A percentile compares a stretch with the other conserved stretches of the same genome.
These are phyloP conservation scores for Talaromyces sp. DNA, from an alignment of 2,329 filamentous ascomycete species.

Conservation along the genomic window DNA sequence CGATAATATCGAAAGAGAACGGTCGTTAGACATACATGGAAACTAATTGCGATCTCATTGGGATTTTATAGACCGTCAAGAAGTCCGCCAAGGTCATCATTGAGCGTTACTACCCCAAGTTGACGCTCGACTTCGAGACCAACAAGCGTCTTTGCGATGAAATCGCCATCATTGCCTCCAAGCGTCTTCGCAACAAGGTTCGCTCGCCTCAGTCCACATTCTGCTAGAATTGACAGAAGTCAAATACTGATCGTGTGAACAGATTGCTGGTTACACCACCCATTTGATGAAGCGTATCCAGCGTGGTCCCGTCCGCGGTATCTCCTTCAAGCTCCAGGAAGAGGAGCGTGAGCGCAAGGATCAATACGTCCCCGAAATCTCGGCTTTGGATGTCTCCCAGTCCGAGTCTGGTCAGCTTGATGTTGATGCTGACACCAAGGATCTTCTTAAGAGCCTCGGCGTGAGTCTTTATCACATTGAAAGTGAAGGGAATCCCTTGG, in stretches of 20 bases:
- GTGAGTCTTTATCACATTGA: conserved; percentile 58
- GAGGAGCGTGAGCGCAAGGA: conserved; percentile 99
- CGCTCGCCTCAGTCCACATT: background rate
- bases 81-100: conserved; percentile 99
- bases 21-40: background rate
- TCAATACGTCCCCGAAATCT: conserved; percentile 99
- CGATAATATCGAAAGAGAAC: conserved; percentile 12
- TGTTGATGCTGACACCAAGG: conserved; percentile 96
- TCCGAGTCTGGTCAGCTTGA: conserved; percentile 90
- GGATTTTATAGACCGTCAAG: conserved; percentile 60
- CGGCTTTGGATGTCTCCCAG: conserved; percentile 96
- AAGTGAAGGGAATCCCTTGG: background rate
- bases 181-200: conserved; percentile 99
- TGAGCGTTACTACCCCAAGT: conserved; percentile 94
- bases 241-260: conserved; percentile 4
- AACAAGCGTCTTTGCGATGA: conserved; percentile 99
- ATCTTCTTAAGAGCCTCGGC: conserved; percentile 96
- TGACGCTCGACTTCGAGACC: conserved; percentile 99
- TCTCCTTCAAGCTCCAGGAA: conserved; percentile 99
- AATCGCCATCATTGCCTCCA: conserved; percentile 98
- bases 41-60: background rate
- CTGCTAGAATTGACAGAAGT: no score
- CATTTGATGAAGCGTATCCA: conserved; percentile 99
- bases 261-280: conserved; percentile 98
- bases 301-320: conserved; percentile 97